These are phyloP conservation scores for Dacryopinax primogenitus DNA, from an alignment of 768 basidiomycete species.

Conservation along the genomic window DNA sequence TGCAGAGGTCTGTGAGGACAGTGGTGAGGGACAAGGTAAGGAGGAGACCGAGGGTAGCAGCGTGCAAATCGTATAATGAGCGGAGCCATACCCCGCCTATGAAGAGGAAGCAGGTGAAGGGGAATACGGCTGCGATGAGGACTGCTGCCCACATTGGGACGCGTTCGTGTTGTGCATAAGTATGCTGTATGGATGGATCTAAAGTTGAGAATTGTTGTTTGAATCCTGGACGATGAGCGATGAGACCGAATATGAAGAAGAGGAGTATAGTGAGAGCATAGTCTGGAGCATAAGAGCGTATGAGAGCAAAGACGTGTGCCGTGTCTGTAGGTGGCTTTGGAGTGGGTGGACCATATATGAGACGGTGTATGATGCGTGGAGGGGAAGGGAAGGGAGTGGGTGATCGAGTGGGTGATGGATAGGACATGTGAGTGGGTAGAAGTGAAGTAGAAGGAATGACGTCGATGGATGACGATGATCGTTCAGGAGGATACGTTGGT, in stretches of 20 bases:
- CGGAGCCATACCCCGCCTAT: slow-evolving; percentile 61
- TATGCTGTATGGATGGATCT: slow-evolving; percentile 47
- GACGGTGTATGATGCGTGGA: background rate
- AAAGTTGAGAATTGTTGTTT: slow-evolving; percentile 62
- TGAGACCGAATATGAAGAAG: background rate
- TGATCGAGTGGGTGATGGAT: background rate
- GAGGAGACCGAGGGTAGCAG: slow-evolving; percentile 34
- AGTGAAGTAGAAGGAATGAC: background rate
- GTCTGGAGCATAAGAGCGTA: background rate
- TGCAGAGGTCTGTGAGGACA: slow-evolving; percentile 68
- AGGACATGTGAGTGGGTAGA: background rate
- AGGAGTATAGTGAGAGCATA: background rate
- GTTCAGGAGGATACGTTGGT: background rate
- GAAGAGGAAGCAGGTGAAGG: slow-evolving; percentile 52
- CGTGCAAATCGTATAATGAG: slow-evolving; percentile 85
- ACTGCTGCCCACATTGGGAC: slow-evolving; percentile 44
- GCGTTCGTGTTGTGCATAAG: slow-evolving; percentile 62
- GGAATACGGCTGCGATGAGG: slow-evolving; percentile 44
- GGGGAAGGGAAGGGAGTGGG: background rate
- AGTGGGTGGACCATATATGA: background rate
- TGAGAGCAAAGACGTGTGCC: background rate
- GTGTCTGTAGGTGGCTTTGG: background rate
- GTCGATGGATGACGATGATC: background rate
- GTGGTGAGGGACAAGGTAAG: slow-evolving; percentile 68
- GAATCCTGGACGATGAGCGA: slow-evolving; percentile 27